Evolutionary conservation across 2,329 filamentous ascomycete species (phyloP).

Genomic region (Dactylellina haptotyla): DNA sequence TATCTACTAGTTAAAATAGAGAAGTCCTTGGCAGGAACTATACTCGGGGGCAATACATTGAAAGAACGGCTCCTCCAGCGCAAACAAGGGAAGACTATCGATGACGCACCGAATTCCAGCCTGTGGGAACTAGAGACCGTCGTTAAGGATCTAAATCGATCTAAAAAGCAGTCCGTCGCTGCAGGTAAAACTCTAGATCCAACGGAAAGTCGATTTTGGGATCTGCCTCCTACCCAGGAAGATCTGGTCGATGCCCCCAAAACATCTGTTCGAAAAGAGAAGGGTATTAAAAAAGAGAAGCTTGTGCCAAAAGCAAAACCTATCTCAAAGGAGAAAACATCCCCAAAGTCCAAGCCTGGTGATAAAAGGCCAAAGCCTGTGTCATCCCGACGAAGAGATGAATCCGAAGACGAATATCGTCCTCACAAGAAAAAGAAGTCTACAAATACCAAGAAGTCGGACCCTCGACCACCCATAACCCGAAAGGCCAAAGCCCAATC

Average conservation of each 20-base stretch:
- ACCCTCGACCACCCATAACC: background rate
- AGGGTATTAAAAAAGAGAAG: background rate
- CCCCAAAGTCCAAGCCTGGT: background rate
- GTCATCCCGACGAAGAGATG: background rate
- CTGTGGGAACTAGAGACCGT: slow-evolving; percentile 23
- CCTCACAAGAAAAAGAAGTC: no score
- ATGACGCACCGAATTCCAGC: slow-evolving; percentile 22
- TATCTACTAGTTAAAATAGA: background rate
- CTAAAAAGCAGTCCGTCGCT: background rate
- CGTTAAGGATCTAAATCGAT: background rate
- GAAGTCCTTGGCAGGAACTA: background rate
- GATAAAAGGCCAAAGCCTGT: no score
- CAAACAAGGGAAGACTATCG: background rate
- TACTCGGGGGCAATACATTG: background rate
- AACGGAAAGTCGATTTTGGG: background rate
- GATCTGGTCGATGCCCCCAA: background rate
- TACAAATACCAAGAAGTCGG: background rate
- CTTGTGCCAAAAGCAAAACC: background rate
- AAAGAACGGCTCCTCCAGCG: slow-evolving; percentile 15
- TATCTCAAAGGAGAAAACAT: background rate
- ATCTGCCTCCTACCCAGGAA: slow-evolving; percentile 10
- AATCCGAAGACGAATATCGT: background rate
- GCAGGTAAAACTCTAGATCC: background rate
- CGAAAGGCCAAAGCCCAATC: background rate
- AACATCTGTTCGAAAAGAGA: background rate